Evolutionary conservation across 2,329 filamentous ascomycete genomes (phyloP).

Genomic region (Aspergillus piperis): DNA sequence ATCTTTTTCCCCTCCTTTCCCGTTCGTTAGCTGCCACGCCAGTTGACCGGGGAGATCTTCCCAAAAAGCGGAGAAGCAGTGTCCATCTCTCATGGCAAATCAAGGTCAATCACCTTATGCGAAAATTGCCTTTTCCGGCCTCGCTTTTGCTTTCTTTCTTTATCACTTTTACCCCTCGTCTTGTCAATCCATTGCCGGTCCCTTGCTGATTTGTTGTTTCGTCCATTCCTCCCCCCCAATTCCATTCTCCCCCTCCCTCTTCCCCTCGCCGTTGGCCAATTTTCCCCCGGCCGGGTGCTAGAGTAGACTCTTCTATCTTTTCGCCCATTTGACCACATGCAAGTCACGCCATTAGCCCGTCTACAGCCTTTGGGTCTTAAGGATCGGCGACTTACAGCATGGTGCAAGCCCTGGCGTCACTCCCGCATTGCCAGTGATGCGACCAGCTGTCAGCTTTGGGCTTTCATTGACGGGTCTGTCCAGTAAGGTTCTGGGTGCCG

Average conservation of each 20-base stretch:
- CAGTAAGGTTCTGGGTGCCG: slow-evolving; percentile 12
- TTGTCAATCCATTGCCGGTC: neutral
- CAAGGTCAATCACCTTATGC: neutral
- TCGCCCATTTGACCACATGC: neutral
- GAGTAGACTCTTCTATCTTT: neutral
- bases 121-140: neutral
- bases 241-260: neutral
- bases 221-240: neutral
- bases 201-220: neutral
- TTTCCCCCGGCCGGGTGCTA: neutral
- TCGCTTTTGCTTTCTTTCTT: neutral
- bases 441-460: slow-evolving; percentile 6
- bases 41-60: neutral
- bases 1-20: neutral
- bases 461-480: slow-evolving; percentile 12
- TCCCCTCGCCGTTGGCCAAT: neutral
- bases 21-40: neutral
- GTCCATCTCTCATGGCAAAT: neutral
- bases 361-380: neutral
- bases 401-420: slow-evolving; percentile 13
- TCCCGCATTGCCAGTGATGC: slow-evolving; percentile 11
- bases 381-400: slow-evolving; percentile 10
- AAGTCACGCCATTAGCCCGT: neutral
- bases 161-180: neutral
- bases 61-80: neutral